These are phyloP conservation scores for Fusarium sp. DNA, from an alignment of 2,329 filamentous ascomycete genomes.

Conservation along the genomic window DNA sequence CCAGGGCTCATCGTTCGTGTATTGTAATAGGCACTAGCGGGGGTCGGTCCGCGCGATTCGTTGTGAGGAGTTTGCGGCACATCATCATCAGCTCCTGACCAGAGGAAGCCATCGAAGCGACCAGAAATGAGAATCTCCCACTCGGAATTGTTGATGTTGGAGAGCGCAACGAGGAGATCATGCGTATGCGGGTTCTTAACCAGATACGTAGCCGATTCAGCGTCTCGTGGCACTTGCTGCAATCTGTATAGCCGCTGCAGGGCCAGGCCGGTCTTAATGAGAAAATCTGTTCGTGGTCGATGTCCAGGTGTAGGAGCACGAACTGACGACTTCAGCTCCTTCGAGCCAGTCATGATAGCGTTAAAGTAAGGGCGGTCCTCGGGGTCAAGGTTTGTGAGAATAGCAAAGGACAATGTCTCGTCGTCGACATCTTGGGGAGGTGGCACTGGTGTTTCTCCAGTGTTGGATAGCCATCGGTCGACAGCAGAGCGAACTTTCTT, in stretches of 20 bases:
- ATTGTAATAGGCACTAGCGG: conserved; percentile 58
- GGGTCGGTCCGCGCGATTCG: conserved; percentile 66
- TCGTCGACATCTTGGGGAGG: conserved; percentile 92
- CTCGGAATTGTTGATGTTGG: conserved; percentile 89
- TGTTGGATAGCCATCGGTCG: conserved; percentile 87
- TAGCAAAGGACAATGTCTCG: conserved; percentile 92
- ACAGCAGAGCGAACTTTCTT: conserved; percentile 93
- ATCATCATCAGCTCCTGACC: conserved; percentile 84
- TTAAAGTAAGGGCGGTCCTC: conserved; percentile 85
- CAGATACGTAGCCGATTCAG: conserved; percentile 86
- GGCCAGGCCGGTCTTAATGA: conserved; percentile 79
- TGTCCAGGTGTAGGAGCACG: conserved; percentile 76
- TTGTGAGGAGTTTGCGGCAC: conserved; percentile 49
- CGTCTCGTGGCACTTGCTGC: conserved; percentile 77
- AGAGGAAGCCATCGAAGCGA: conserved; percentile 94
- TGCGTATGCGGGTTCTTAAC: conserved; percentile 85
- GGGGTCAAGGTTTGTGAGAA: conserved; percentile 84
- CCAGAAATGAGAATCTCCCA: conserved; percentile 97
- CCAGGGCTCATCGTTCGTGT: conserved; percentile 52
- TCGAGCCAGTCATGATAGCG: conserved; percentile 73
- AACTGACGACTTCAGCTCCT: conserved; percentile 63
- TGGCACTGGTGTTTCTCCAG: conserved; percentile 76
- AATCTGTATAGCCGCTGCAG: conserved; percentile 88
- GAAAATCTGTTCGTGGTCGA: conserved; percentile 74
- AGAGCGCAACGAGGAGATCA: conserved; percentile 85